A percentile compares a stretch with the other conserved stretches of the same genome.
Evolutionary conservation across 164 flowering plant species (phyloP).

Genomic region (Tetrastigma voinierianum): DNA sequence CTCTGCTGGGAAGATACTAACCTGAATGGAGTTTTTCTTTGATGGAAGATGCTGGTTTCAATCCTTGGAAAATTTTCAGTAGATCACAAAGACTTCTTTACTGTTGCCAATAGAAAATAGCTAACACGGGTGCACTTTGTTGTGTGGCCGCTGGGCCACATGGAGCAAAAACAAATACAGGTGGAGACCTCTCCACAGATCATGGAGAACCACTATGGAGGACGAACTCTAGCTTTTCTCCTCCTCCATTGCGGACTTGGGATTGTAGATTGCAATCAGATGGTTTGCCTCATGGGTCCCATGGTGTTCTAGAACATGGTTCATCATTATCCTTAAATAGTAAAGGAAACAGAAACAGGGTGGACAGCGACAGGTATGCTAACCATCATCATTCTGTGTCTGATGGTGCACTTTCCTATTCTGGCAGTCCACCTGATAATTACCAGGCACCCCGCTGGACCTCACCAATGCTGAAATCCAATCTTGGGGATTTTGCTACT

Average conservation of each 20-base stretch:
- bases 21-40: too few relatives aligned
- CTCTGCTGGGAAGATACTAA: too few relatives aligned
- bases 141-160: constrained; percentile 58
- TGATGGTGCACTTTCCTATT: constrained; percentile 45
- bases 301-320: constrained; percentile 23
- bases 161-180: constrained; percentile 29
- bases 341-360: constrained; percentile 34
- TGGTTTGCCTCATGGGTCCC: constrained; percentile 22
- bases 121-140: constrained; percentile 55
- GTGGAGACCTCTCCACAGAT: constrained; percentile 23
- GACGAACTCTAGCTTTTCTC: constrained; percentile 46
- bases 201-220: constrained; percentile 38
- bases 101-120: constrained; percentile 30
- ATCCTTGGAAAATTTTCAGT: not conserved
- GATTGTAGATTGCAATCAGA: constrained; percentile 40
- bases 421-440: constrained; percentile 38
- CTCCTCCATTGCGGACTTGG: constrained; percentile 44
- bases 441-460: constrained; percentile 35
- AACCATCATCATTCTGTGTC: constrained; percentile 51
- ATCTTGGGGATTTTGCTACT: constrained; percentile 21
- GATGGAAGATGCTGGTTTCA: too few relatives aligned
- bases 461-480: constrained; percentile 29
- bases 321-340: constrained; percentile 35
- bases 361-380: constrained; percentile 33
- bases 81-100: constrained; percentile 10